Evolutionary conservation across 164 flowering plant genomes (phyloP).

Genomic region (Houttuynia cordata): DNA sequence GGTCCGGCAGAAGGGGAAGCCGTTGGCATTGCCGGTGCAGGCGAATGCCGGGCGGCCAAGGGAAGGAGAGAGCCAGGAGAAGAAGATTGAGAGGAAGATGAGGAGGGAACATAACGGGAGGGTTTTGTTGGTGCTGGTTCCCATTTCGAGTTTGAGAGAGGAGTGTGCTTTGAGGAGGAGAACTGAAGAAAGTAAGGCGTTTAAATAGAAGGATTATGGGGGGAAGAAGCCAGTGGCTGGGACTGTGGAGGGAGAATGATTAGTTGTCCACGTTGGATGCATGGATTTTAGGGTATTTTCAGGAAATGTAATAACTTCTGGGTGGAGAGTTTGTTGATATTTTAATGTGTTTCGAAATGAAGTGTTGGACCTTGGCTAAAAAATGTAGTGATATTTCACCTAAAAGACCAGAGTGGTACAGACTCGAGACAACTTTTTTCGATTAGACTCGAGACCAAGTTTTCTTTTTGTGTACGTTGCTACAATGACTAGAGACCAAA

Average conservation of each 20-base stretch:
- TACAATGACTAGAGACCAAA: too few species aligned
- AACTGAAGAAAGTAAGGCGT: background rate
- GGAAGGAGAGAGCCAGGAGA: background rate
- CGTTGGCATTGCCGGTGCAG: slow-evolving; percentile 31
- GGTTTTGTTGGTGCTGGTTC: background rate
- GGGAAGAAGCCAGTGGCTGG: background rate
- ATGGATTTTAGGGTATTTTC: too few species aligned
- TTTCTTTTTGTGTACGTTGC: too few species aligned
- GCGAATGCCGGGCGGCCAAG: slow-evolving; percentile 41
- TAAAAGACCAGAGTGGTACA: too few species aligned
- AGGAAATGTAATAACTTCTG: background rate
- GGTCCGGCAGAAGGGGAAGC: slow-evolving; percentile 41
- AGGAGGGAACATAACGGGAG: background rate
- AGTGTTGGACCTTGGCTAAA: background rate
- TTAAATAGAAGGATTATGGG: background rate
- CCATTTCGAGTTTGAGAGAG: background rate
- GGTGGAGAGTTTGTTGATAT: background rate
- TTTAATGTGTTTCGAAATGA: background rate
- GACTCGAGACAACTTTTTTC: too few species aligned
- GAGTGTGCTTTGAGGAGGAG: background rate
- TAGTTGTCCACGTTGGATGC: background rate
- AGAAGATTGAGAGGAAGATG: background rate
- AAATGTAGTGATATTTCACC: too few species aligned
- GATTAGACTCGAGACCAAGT: too few species aligned
- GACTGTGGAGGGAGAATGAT: background rate